Conservation (phyloP, 495 filamentous ascomycete species). For the Talaromyces adpressus region DNA sequence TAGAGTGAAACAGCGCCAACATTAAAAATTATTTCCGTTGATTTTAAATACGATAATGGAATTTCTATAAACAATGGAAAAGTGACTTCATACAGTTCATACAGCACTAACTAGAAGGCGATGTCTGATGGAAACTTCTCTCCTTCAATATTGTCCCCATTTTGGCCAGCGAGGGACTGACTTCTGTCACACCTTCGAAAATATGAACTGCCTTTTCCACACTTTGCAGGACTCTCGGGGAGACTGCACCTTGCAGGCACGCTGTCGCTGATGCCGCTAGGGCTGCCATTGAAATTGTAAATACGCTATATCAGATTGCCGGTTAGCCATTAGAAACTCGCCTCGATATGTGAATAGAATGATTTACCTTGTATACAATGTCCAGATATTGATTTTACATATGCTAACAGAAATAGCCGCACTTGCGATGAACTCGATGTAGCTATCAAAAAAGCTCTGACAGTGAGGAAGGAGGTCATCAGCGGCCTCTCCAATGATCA, state of each 20-base stretch:
- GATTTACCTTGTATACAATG: not conserved
- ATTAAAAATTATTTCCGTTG: not conserved
- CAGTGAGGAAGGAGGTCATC: constrained; percentile 3
- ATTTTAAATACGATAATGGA: not conserved
- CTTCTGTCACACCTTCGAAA: not conserved
- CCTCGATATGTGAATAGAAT: not conserved
- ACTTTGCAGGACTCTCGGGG: not conserved
- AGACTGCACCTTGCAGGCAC: not conserved
- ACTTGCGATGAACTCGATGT: not conserved
- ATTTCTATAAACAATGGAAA: not conserved
- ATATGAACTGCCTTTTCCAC: constrained; percentile 1
- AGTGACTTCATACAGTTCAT: not conserved
- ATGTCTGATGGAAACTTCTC: constrained; percentile 2
- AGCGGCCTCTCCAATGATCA: not conserved
- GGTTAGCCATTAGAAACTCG: not conserved
- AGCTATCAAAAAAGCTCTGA: constrained; percentile 1
- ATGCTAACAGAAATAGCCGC: not conserved
- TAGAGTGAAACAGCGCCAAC: not conserved
- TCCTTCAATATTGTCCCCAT: not conserved
- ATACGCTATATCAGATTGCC: not conserved
- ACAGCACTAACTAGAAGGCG: not conserved
- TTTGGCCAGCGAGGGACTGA: not conserved
- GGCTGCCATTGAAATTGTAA: constrained; percentile 2
- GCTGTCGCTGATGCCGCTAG: not conserved
- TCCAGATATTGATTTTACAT: not conserved